phyloP scores from a whole-genome alignment of 768 basidiomycete species.

The Leccinum incarnatum region DNA sequence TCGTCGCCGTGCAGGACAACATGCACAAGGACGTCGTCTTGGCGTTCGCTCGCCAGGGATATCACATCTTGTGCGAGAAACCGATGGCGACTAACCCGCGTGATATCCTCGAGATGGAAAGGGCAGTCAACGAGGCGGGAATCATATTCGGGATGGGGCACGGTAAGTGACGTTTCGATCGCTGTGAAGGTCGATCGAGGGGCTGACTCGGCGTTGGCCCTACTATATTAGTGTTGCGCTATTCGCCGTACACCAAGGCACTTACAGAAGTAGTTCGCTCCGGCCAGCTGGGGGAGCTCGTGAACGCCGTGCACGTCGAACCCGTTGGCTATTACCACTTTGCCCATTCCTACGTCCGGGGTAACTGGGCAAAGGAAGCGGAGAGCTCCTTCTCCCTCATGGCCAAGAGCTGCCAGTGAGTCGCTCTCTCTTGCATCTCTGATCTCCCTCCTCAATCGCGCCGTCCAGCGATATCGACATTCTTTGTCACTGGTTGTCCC shows the following conservation, averaged over 20 bases:
- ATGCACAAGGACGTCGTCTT: conserved; percentile 73
- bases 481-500: conserved; percentile 72
- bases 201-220: background rate
- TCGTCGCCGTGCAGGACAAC: conserved; percentile 78
- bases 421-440: conserved; percentile 9
- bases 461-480: conserved; percentile 76
- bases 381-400: conserved; percentile 78
- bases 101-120: conserved; percentile 75
- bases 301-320: conserved; percentile 83
- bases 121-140: conserved; percentile 63
- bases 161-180: conserved; percentile 49
- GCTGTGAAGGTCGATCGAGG: background rate
- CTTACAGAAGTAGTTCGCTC: conserved; percentile 70
- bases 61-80: conserved; percentile 90
- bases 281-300: conserved; percentile 66
- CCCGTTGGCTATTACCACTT: conserved; percentile 88
- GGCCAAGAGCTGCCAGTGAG: conserved; percentile 90
- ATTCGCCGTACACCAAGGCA: conserved; percentile 78
- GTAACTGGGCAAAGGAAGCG: conserved; percentile 70
- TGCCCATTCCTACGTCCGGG: conserved; percentile 86
- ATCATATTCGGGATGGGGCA: conserved; percentile 87
- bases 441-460: background rate
- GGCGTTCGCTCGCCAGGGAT: conserved; percentile 78
- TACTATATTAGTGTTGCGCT: conserved; percentile 63
- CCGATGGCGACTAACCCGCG: conserved; percentile 79